Percentiles rank a stretch among this genome's conserved stretches.
These are phyloP conservation scores for Salix suchowensis DNA, from an alignment of 345 rosid genomes.

Conservation along the genomic window DNA sequence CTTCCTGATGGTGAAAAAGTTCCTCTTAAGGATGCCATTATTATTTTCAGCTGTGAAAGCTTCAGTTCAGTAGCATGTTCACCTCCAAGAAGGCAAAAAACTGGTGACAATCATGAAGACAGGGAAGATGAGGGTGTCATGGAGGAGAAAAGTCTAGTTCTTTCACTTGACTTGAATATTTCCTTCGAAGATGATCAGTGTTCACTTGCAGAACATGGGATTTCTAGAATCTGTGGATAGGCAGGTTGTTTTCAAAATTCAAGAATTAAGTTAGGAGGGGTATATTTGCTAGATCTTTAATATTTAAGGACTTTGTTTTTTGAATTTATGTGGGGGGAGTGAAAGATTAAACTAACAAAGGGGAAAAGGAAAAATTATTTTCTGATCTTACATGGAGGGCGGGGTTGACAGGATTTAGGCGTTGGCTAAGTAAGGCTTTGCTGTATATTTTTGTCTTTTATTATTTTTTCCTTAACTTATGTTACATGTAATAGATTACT, in stretches of 20 bases:
- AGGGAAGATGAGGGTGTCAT: conserved; percentile 5
- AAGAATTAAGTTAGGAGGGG: conserved; percentile 12
- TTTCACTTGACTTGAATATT: conserved; percentile 54
- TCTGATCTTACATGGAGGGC: conserved; percentile 1
- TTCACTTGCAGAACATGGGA: conserved; percentile 18
- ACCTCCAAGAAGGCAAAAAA: conserved; percentile 22
- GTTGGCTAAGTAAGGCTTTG: background rate
- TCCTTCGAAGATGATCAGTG: conserved; percentile 33
- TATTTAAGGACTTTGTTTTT: conserved; percentile 1
- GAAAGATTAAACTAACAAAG: conserved; percentile 29
- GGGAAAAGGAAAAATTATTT: conserved; percentile 3
- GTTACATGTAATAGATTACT: conserved; percentile 2
- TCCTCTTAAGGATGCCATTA: conserved; percentile 55
- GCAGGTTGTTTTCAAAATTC: conserved; percentile 41
- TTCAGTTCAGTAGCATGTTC: conserved; percentile 28
- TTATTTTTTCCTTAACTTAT: background rate
- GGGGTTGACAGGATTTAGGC: conserved; percentile 10
- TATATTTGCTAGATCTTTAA: background rate
- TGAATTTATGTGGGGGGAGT: conserved; percentile 15
- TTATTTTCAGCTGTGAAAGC: conserved; percentile 50
- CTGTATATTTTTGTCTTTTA: background rate
- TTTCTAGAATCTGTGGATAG: conserved; percentile 42
- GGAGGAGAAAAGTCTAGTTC: conserved; percentile 10
- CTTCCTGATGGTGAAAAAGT: conserved; percentile 42
- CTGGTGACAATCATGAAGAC: conserved; percentile 10